A percentile compares a stretch with the other conserved stretches of the same genome.
These are phyloP conservation scores for Parachaetomium inaequale DNA, from an alignment of 495 filamentous ascomycete species.

Conservation along the genomic window DNA sequence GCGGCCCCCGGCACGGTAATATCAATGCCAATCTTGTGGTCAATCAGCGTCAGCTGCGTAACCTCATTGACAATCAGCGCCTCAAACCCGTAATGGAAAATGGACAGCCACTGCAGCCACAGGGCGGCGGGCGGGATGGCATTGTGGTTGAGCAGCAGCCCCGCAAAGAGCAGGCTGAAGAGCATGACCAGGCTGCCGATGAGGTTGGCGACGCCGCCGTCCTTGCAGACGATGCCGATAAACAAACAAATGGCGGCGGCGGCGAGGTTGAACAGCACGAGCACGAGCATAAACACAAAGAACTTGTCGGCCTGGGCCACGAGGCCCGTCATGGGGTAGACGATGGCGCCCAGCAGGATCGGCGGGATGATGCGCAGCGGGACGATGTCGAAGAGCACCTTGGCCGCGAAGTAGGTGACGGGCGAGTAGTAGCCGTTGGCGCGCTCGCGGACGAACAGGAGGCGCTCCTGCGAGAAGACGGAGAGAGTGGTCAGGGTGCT, in stretches of 20 bases:
- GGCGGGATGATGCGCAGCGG: conserved; percentile 91
- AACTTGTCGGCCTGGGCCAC: conserved; percentile 80
- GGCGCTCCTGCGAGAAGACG: conserved; percentile 88
- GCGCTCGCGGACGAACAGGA: conserved; percentile 88
- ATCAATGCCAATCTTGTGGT: conserved; percentile 91
- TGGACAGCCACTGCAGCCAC: conserved; percentile 95
- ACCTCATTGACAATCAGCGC: conserved; percentile 97
- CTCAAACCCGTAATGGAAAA: conserved; percentile 98
- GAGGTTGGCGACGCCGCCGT: conserved; percentile 87
- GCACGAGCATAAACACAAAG: conserved; percentile 82
- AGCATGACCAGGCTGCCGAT: conserved; percentile 97
- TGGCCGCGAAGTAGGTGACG: conserved; percentile 91
- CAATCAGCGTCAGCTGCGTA: conserved; percentile 79
- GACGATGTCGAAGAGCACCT: conserved; percentile 93
- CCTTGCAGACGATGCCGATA: conserved; percentile 91
- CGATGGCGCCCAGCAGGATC: conserved; percentile 91
- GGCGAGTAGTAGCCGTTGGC: conserved; percentile 98
- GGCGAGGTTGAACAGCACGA: conserved; percentile 94
- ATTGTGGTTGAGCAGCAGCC: conserved; percentile 88
- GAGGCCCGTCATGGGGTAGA: conserved; percentile 97
- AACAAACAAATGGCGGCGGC: conserved; percentile 92
- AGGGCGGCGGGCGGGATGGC: conserved; percentile 77
- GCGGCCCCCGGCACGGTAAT: conserved; percentile 94
- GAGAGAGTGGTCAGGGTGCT: conserved; percentile 90
- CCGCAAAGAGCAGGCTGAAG: conserved; percentile 92